Evolutionary conservation across 1,139 yeast species (phyloP), one percentile per base, ranked within the genome.

Genomic region (Debaryomycetaceae sp.): DNA sequence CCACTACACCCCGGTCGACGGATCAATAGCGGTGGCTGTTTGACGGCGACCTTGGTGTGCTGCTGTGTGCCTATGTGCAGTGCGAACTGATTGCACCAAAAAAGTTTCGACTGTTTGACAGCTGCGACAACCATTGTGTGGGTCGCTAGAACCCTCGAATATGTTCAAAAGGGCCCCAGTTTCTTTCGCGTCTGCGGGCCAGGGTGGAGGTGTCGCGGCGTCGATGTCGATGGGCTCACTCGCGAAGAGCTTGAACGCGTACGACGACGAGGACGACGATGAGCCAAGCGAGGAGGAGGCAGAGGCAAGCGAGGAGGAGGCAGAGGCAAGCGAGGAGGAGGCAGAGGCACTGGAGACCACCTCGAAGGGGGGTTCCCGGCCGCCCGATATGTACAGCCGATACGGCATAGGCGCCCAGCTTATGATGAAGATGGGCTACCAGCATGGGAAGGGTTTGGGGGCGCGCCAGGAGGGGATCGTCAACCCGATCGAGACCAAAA

Each of bases 381-480:
- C 18, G 28, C 28, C 15, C 28, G 17, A n/a, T 27, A 27, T 18
- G 29, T 17, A 4, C 20, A 27, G 23, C n/a, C 48, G 49, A 34
- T 89, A 88, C 47, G 97, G 98, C 7, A 75, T 86, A 27, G 98
- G 97, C 21, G 96, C 96, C 2, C 61, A 71, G 32, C 61, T 91
- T 31, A 55, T 91, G 64, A 67, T 77, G 47, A 72, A 78, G 43
- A 89, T 91, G 97, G 98, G 98, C 0, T 89, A 86, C 51, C 67
- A 69, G 11, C 73, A 73, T 26, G 98, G 98, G 0, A 65, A 72
- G 41, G 97, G 97, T 0, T 67, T 91, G 15, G 98, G 98, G 1
- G 57, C 61, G 4, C 57, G 66, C 15, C 77, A 79, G 1, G 68
- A 69, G 31, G 98, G 98, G 24, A 85, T 86, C 2, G 70, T 73